Evolutionary conservation across 164 flowering plant species (phyloP), one percentile per base, ranked within the genome.

Genomic region (Amborella trichopoda): DNA sequence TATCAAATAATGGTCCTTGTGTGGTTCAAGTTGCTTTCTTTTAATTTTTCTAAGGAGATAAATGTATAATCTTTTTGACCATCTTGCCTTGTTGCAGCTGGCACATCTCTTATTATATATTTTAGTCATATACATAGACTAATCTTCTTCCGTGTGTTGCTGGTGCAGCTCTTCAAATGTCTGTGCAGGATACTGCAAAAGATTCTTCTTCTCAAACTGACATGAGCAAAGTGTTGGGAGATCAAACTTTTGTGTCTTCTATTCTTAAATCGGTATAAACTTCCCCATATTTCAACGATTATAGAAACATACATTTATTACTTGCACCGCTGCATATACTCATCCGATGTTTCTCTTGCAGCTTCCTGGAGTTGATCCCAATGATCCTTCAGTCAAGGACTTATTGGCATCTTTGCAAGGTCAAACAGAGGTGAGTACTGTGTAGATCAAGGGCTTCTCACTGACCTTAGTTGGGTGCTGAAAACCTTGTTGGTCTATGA

Each of bases 291-390:
- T 23, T 10, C 20, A 34, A 38, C 26, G 30, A 33, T 34, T 18
- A 19, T 20, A 6, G n/a, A 12, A 16, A 46, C 16, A 23, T 32
- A 28, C 16, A 3, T 18, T 23, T 28, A 26, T 48, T 26, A 20
- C 28, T 46, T 27, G 8, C 18, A 22, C 26, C 24, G 25, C 21
- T 41, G 23, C 33, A 16, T 41, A 2, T 44, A 3, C n/a, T 50
- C 23, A 11, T 42, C 30, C 38, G 2, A 22, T 30, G 3, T 50
- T 62, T 27, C 40, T 54, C 52, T 52, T 54, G 44, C 81, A 89
- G 97, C 95, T 89, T 61, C 95, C 95, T 16, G 97, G 97, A 30
- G 97, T 85, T 62, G 90, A 83, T 59, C 87, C 90, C 28, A 77
- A 83, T 66, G 95, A 89, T 56, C 93, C 94, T 23, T 74, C 93